These are phyloP conservation scores for Phlebiopsis gigantea DNA, from an alignment of 768 basidiomycete species.

Conservation along the genomic window DNA sequence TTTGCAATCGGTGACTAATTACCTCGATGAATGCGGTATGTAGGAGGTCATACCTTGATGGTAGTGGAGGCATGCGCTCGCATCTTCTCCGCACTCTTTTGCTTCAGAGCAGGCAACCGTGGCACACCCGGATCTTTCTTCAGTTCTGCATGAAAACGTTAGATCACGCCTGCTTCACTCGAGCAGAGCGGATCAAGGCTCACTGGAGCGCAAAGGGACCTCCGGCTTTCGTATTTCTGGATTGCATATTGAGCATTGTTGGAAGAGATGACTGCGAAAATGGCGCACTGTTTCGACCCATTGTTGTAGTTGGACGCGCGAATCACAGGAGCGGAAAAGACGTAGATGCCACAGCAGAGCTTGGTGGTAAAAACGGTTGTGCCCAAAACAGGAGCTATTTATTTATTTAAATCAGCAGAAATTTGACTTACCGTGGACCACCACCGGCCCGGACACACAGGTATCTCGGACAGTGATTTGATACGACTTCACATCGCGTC, in stretches of 20 bases:
- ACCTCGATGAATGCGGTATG: background rate
- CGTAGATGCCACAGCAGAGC: background rate
- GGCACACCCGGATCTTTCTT: slow-evolving; percentile 91
- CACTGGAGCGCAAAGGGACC: slow-evolving; percentile 27
- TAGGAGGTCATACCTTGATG: slow-evolving; percentile 29
- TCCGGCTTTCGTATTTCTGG: slow-evolving; percentile 35
- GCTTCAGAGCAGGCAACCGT: slow-evolving; percentile 70
- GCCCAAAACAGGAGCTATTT: background rate
- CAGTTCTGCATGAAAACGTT: slow-evolving; percentile 42
- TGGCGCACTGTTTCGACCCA: slow-evolving; percentile 40
- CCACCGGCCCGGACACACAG: no score
- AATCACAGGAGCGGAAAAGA: background rate
- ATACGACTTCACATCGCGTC: no score
- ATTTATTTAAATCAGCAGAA: no score
- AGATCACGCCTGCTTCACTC: background rate
- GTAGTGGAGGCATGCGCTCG: slow-evolving; percentile 26
- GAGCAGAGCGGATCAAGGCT: background rate
- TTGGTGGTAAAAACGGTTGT: background rate
- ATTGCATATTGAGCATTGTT: background rate
- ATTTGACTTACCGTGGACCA: no score
- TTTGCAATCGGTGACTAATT: background rate
- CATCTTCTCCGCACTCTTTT: slow-evolving; percentile 46
- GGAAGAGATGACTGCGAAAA: background rate
- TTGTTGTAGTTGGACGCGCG: slow-evolving; percentile 20
- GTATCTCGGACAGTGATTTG: no score